A percentile compares a stretch with the other conserved stretches of the same genome.
Conservation (phyloP, 208 protist species). For the Leishmania aethiopica region DNA sequence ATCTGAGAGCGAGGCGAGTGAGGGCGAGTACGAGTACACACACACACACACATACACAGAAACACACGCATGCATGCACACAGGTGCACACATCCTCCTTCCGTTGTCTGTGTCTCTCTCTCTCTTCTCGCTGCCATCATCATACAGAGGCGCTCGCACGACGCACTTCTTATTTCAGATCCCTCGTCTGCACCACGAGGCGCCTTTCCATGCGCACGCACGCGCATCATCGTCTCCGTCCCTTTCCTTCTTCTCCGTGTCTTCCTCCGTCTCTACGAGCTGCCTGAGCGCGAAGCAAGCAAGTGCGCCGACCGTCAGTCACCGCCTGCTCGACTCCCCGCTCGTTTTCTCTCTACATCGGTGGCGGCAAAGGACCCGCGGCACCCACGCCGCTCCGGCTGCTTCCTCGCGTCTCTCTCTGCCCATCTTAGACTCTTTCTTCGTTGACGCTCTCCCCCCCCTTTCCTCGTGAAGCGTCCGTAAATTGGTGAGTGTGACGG, state of each 20-base stretch:
- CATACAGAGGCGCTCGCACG: not conserved
- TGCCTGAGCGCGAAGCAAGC: not conserved
- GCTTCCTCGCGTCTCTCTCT: not conserved
- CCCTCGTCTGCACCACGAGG: not conserved
- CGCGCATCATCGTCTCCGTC: not conserved
- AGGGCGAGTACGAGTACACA: not conserved
- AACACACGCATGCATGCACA: not conserved
- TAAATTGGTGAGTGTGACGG: too few relatives aligned
- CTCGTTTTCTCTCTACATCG: not conserved
- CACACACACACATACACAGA: not conserved
- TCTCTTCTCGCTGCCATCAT: not conserved
- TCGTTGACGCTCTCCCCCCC: too few relatives aligned
- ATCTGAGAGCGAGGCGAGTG: not conserved
- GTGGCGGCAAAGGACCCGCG: not conserved
- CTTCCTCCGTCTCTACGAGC: not conserved
- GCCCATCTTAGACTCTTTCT: not conserved
- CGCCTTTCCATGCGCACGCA: not conserved
- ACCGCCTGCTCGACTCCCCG: not conserved
- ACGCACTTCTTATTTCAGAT: not conserved
- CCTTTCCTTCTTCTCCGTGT: not conserved
- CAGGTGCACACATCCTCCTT: conserved; percentile 1
- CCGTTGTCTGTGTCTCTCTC: too few relatives aligned
- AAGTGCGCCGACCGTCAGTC: not conserved
- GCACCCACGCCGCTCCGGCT: not conserved
- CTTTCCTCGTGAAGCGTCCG: not conserved